phyloP scores from a whole-genome alignment of 805 yeast species.

The Cephaloascus albidus region DNA sequence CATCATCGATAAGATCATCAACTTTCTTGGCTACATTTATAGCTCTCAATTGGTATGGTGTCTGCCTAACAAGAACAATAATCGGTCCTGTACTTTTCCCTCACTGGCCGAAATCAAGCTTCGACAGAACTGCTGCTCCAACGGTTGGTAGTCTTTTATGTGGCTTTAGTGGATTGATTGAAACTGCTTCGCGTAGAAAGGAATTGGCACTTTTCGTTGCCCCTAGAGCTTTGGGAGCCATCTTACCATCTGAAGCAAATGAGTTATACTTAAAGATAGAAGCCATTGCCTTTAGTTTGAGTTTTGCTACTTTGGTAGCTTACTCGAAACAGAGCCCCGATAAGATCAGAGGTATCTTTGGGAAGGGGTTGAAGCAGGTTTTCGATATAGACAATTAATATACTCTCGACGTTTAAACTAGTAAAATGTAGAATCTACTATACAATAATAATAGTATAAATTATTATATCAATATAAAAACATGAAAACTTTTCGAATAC shows the following conservation, averaged over 20 bases:
- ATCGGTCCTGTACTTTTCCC: constrained; percentile 30
- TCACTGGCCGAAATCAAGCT: constrained; percentile 16
- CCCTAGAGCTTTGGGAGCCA: constrained; percentile 25
- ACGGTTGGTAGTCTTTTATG: constrained; percentile 27
- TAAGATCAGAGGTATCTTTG: constrained; percentile 26
- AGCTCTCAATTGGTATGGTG: constrained; percentile 35
- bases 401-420: too few relatives aligned
- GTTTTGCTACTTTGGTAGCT: constrained; percentile 27
- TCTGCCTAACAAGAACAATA: constrained; percentile 31
- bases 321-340: constrained; percentile 16
- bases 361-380: constrained; percentile 17
- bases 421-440: too few relatives aligned
- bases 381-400: constrained; percentile 2
- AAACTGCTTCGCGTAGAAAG: constrained; percentile 28
- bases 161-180: constrained; percentile 32
- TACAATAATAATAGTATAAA: background rate
- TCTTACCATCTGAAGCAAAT: constrained; percentile 17
- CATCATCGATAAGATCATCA: constrained; percentile 27
- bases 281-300: constrained; percentile 19
- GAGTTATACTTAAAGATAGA: constrained; percentile 10
- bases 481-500: background rate
- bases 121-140: constrained; percentile 30
- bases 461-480: too few relatives aligned
- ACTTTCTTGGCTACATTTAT: constrained; percentile 33
- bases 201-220: constrained; percentile 40